Base-by-base conservation (phyloP, 1,284 basidiomycete genomes). In the Entoloma clypeatum region DNA sequence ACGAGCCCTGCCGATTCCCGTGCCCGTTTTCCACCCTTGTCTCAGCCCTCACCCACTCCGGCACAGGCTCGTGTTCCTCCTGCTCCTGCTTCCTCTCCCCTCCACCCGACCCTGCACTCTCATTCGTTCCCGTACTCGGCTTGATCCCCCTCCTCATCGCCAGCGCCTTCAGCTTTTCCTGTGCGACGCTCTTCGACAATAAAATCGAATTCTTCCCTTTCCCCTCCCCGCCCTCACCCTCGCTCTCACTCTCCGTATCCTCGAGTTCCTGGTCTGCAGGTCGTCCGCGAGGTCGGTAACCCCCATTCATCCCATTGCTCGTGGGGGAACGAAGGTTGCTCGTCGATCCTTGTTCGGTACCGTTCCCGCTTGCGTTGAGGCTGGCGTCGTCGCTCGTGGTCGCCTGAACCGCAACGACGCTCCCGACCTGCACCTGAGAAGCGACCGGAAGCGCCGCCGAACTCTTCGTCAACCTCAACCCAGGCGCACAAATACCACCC, bases 191-290 rank as follows among this genome's bases (percentile, higher is more conserved):
- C 54, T 67, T 68, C 23, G 81, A 79, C 16, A 83, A 59, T 18
- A 80, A 76, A 13, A 84, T 60, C 47, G 71, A 70, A 22, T 79
- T 68, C 31, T 59, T 65, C 44, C 75, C 72, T 10, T 70, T 68
- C 2, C 64, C 59, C 14, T 75, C 73, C 10, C 66, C 73, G 13
- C n/a, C n/a, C n/a, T 74, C 81, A 43, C 73, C 77, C 26, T 74
- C 81, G 43, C 73, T 77, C 26, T 80, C 83, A 39, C 71, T 75
- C 16, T 77, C 74, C n/a, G n/a, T n/a, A 10, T 81, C 75, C 49
- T 88, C 86, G 65, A 88, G 63, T 56, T 87, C 85, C 46, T 72
- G 68, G 24, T 73, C 80, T 43, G 74, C 69, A 3, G 86, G 87
- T 6, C 74, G 75, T 6, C 80, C 83, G 57, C 79, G 75, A 2